Evolutionary conservation across 2,329 filamentous ascomycete genomes (phyloP), one percentile per base, ranked within the genome.

Genomic region (Metarhizium rileyi): DNA sequence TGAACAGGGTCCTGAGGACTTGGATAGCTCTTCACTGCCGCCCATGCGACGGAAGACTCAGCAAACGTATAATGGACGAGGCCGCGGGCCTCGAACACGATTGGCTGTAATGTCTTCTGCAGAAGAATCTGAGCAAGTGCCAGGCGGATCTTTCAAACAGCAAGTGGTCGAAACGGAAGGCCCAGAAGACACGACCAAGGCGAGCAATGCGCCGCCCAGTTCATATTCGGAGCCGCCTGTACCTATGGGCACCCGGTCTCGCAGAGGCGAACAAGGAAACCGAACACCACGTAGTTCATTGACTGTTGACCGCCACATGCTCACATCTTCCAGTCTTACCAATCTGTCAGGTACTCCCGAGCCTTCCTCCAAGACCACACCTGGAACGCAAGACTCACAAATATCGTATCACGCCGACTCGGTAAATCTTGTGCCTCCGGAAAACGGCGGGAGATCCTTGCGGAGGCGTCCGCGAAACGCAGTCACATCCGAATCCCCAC

Each of bases 311-410:
- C 7, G 22, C 10, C 16, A 23, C 12, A 7, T 3, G 8, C 20
- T 50, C 4, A 57, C 67, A 2, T 66, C 63, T 2, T 74, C 72
- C 2, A 66, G 64, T 5, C 58, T 75, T 10, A 74, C 69, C 49
- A 55, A 63, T 22, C 52, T 73, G 14, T 67, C 67, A 2, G 58
- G 61, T 1, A 74, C 72, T 0, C 71, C 73, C 2, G 53, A 55
- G 0, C 54, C 64, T 3, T 70, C 70, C 2, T 60, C 59, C 33
- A 64, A 65, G 33, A 67, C 64, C 4, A 66, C 66, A 2, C 65
- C 68, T 1, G 61, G 57, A 16, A 70, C 63, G 2, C 63, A 64
- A 28, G 61, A 63, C 4, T 69, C 68, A 0, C 48, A 53, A 2
- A 36, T 42, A 10, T 61, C 61, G n/a, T 52, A 59, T 14, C 53